A percentile compares a stretch with the other conserved stretches of the same genome.
These are phyloP conservation scores for Lactuca sativa DNA, from an alignment of 129 eudicot genomes.

Conservation along the genomic window DNA sequence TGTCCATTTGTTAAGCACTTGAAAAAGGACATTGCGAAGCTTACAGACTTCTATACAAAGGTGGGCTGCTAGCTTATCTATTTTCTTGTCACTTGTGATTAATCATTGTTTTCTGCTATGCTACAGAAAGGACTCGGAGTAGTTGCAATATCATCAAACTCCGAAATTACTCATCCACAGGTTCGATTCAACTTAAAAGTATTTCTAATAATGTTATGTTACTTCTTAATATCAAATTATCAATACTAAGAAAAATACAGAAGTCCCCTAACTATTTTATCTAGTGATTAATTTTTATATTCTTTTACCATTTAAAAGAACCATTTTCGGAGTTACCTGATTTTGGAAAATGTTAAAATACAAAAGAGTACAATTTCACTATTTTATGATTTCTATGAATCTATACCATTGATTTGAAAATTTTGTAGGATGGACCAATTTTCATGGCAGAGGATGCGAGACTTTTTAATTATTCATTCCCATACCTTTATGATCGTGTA, in stretches of 20 bases:
- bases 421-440: constrained; percentile 90
- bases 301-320: too few species aligned
- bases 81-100: not conserved
- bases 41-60: constrained; percentile 78
- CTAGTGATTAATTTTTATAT: too few species aligned
- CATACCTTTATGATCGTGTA: constrained; percentile 93
- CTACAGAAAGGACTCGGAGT: constrained; percentile 97
- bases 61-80: constrained; percentile 34
- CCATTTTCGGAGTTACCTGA: too few species aligned
- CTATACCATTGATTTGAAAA: constrained; percentile 29
- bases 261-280: too few species aligned
- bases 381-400: not conserved
- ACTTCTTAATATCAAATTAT: too few species aligned
- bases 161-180: constrained; percentile 86
- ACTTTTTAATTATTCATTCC: constrained; percentile 67
- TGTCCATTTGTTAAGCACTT: constrained; percentile 91
- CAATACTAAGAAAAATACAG: too few species aligned
- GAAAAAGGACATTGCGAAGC: constrained; percentile 84
- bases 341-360: too few species aligned
- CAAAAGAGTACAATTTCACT: too few species aligned
- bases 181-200: constrained; percentile 36
- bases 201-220: too few species aligned
- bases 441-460: constrained; percentile 94
- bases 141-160: constrained; percentile 94
- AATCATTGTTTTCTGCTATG: constrained; percentile 18